Conservation (phyloP, 1,139 yeast genomes). For the Candida pseudoviswanathii region DNA sequence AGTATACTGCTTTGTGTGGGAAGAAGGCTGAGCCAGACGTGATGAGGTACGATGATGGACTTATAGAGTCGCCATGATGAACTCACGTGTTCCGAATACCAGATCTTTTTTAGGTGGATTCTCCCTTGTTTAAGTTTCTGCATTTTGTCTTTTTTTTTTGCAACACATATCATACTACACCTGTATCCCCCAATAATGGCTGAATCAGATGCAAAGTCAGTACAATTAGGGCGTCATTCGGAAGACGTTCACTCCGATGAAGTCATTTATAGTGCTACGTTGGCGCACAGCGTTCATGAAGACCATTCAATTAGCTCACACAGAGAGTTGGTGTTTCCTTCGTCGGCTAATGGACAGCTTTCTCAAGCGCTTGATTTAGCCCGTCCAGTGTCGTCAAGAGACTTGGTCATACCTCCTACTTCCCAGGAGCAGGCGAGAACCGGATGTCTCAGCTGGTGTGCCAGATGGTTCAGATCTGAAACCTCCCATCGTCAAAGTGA, state of each 20-base stretch:
- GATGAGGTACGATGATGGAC: not conserved
- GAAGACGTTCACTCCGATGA: not conserved
- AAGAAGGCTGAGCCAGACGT: not conserved
- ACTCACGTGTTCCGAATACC: too few relatives aligned
- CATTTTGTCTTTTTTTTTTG: slow-evolving; percentile 4
- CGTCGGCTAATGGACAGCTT: slow-evolving; percentile 4
- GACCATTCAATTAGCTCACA: slow-evolving; percentile 3
- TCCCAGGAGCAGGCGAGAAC: not conserved
- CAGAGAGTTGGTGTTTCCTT: slow-evolving; percentile 4
- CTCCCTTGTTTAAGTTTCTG: not conserved
- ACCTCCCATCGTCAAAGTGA: not conserved
- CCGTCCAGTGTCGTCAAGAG: slow-evolving; percentile 5
- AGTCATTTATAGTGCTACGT: slow-evolving; percentile 3
- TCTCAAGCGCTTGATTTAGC: slow-evolving; percentile 1
- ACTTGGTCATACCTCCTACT: not conserved
- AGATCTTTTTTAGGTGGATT: not conserved
- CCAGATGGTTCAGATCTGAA: not conserved
- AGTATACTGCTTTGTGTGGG: slow-evolving; percentile 16
- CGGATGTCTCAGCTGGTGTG: slow-evolving; percentile 2
- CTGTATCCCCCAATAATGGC: not conserved
- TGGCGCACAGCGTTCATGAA: slow-evolving; percentile 1
- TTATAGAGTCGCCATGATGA: not conserved
- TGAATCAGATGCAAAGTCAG: slow-evolving; percentile 1
- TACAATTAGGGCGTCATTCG: not conserved
- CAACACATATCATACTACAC: not conserved